Evolutionary conservation across 2,329 filamentous ascomycete genomes (phyloP).

Genomic region (Penicillium vulpinum): DNA sequence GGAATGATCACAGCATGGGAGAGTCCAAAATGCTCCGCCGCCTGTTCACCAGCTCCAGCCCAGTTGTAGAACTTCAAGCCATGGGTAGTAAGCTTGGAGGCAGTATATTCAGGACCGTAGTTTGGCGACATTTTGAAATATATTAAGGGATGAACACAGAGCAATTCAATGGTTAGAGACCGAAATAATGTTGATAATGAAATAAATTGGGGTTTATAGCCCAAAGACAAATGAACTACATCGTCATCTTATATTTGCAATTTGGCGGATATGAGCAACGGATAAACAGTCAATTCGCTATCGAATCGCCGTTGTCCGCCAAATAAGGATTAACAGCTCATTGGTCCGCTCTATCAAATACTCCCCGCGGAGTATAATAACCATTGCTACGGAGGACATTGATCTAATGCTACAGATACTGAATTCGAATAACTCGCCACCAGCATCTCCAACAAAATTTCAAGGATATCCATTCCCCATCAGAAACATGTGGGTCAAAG

Average conservation of each 20-base stretch:
- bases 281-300: background rate
- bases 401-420: background rate
- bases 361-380: background rate
- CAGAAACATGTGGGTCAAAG: too few species aligned
- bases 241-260: background rate
- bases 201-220: background rate
- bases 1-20: background rate
- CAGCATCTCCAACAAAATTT: background rate
- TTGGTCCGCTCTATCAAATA: background rate
- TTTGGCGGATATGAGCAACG: background rate
- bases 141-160: background rate
- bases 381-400: background rate
- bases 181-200: background rate
- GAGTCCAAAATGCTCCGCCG: background rate
- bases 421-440: background rate
- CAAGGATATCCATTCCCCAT: too few species aligned
- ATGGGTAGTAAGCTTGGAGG: background rate
- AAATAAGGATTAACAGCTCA: background rate
- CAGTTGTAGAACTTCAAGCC: background rate
- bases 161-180: background rate
- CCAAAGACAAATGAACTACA: too few species aligned
- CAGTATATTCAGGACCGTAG: background rate
- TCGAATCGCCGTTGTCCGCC: background rate
- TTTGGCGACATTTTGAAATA: background rate
- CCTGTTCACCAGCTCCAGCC: background rate